Evolutionary conservation across 2,329 filamentous ascomycete species (phyloP), one percentile per base, ranked within the genome.

Genomic region (Bipolaris cookei): DNA sequence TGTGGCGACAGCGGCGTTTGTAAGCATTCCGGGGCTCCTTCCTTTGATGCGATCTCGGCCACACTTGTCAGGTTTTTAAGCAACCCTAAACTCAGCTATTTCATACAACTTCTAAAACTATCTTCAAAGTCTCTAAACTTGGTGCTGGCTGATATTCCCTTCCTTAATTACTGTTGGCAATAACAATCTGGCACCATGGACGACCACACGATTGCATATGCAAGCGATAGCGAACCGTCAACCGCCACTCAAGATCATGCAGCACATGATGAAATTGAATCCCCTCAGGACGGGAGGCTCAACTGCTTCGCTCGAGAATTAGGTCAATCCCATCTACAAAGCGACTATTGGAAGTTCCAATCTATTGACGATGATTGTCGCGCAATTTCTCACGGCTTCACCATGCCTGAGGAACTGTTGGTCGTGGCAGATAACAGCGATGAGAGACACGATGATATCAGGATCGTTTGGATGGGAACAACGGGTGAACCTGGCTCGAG

Each of bases 281-380:
- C n/a, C 34, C 6, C 16, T 39, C 10, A 51, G n/a, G 38, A 56
- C 14, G 64, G 61, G 20, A 46, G 25, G 0, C 68, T 69, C 34
- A 16, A 55, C 2, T 49, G 63, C 14, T 63, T 65, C 18, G 18
- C 52, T 2, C 49, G 51, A 6, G 35, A 32, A 1, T 16, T 42
- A 6, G 45, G 62, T 5, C 20, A 51, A 6, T 48, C 50, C 0
- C 63, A 64, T 16, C 0, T 49, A 4, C 14, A 32, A 4, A 42
- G 42, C 16, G 66, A 65, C 0, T 63, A 68, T 20, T 70, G 65
- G 65, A 51, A n/a, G 14, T 68, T 69, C 28, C 18, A 28, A 7
- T 48, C 48, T 10, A 18, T 37, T n/a, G 23, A 57, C 0, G 67
- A 69, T 21, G 63, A 68, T 10, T 54, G 37, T 8, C 59, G 59